These are phyloP conservation scores for Saccharomyces paradoxus DNA, from an alignment of 805 yeast species.

Conservation along the genomic window DNA sequence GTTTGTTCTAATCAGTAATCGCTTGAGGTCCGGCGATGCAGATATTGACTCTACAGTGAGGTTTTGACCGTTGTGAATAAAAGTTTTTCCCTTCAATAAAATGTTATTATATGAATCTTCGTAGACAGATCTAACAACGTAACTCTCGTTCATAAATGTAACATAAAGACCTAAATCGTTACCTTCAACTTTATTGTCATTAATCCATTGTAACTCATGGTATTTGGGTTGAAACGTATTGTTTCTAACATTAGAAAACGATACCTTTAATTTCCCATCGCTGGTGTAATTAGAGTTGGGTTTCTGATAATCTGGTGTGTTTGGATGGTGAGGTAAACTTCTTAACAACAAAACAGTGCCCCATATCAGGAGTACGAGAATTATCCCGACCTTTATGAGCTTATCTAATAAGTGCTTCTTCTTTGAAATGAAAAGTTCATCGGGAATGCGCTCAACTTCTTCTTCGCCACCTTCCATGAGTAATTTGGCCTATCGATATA, in stretches of 20 bases:
- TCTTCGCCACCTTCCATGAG: background rate
- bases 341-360: conserved; percentile 16
- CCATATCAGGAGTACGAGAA: conserved; percentile 18
- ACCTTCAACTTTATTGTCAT: conserved; percentile 37
- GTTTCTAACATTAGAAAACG: conserved; percentile 42
- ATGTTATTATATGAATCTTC: conserved; percentile 34
- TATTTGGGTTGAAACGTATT: conserved; percentile 47
- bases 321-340: conserved; percentile 2
- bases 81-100: conserved; percentile 43
- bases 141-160: conserved; percentile 39
- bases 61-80: conserved; percentile 33
- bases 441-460: conserved; percentile 14
- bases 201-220: conserved; percentile 64
- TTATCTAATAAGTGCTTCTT: conserved; percentile 7
- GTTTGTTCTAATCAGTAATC: conserved; percentile 54
- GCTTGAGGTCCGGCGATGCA: conserved; percentile 59
- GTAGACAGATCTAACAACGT: conserved; percentile 44
- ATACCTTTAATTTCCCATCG: conserved; percentile 24
- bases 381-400: conserved; percentile 9
- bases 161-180: conserved; percentile 65
- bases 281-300: conserved; percentile 13
- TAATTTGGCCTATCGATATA: background rate
- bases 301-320: background rate
- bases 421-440: conserved; percentile 5
- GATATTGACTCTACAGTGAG: conserved; percentile 45